Conservation (phyloP, 495 filamentous ascomycete genomes). For the Tetracladium setigerum region DNA sequence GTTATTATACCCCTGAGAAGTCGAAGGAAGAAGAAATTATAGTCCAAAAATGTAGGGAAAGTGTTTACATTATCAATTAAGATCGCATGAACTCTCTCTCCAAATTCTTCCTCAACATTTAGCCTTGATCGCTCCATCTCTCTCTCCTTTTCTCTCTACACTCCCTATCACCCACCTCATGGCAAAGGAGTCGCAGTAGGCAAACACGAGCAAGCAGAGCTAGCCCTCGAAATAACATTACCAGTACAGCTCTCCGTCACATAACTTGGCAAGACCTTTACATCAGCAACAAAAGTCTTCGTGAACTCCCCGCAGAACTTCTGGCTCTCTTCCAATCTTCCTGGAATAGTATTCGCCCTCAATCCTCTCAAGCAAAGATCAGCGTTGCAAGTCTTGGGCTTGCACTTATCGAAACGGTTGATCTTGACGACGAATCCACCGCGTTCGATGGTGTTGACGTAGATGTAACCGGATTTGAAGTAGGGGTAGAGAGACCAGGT, state of each 20-base stretch:
- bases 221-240: constrained; percentile 5
- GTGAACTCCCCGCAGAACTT: constrained; percentile 6
- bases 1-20: no score
- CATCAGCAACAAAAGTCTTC: constrained; percentile 10
- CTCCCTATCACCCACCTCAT: no score
- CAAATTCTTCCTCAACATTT: no score
- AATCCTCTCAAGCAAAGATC: constrained; percentile 5
- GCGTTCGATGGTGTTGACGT: constrained; percentile 32
- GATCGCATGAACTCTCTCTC: no score
- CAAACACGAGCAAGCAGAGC: constrained; percentile 4
- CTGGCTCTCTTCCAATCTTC: constrained; percentile 5
- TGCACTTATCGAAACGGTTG: neutral
- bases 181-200: neutral
- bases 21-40: no score
- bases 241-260: neutral
- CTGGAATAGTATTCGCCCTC: neutral
- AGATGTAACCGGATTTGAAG: constrained; percentile 30
- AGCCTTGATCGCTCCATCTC: no score
- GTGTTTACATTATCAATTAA: no score
- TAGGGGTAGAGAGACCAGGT: constrained; percentile 30
- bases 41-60: no score
- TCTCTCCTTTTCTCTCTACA: no score
- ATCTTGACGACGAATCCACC: constrained; percentile 27
- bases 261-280: constrained; percentile 1
- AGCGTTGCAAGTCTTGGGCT: constrained; percentile 1